Base-by-base conservation (phyloP, 495 filamentous ascomycete species). In the Bryoglossum gracile region DNA sequence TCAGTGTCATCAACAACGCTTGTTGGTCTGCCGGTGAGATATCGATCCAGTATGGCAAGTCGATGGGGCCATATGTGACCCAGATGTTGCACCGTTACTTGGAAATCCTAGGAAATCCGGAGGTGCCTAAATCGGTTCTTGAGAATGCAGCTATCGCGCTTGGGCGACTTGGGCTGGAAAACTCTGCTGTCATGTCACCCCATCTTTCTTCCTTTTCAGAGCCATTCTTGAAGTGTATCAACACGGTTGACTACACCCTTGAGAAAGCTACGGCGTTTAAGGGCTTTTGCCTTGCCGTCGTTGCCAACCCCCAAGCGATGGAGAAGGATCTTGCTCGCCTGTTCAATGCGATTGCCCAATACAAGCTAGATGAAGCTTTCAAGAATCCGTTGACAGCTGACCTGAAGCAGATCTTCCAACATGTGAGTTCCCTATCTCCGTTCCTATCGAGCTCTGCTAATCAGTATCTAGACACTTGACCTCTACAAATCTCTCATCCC, bases 11-110 rank as follows among this genome's bases (percentile, higher is more conserved):
- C 48, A 99, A 97, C 74, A 99, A 99, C 61, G 90, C 92, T 23
- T 97, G 94, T 70, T 99, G 92, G 92, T 92, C 90, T 24, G 84
- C 81, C 18, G 92, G 92, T 14, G 92, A 99, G 68, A 94, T 99
- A 48, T 82, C 89, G 8, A 81, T 96, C 65, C 80, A 87, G 58
- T 79, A 87, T 56, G 76, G 79, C 49, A 70, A 72, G 34, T 74
- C 68, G 17, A 84, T 97, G 76, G 74, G 70, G 1, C 86, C 89
- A 0, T 94, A 84, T 56, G 77, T 86, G 17, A 81, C 87, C 9
- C 72, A 84, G 50, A 66, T 96, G 10, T 84, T 95, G 43, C 73
- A 80, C 24, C 81, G 84, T 14, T 77, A 90, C 17, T 69, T 83
- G 34, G 70, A 76, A 25, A 95, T 99, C 55, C 78, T 96, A 40